Base-by-base conservation (phyloP, 2,329 filamentous ascomycete genomes). In the Aureobasidium leucospermi region DNA sequence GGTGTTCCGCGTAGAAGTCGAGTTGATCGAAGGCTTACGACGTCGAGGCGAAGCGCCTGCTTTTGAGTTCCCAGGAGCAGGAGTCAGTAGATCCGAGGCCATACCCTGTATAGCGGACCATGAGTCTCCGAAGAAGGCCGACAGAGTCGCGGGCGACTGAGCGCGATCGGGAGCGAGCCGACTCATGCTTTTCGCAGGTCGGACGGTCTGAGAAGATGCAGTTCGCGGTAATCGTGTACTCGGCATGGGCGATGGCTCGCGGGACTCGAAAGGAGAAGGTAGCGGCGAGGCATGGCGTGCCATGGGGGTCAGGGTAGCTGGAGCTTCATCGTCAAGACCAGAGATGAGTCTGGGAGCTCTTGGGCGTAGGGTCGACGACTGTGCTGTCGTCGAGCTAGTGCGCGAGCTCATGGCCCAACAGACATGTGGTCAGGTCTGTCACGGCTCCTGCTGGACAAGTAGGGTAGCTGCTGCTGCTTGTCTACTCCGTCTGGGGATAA, bases 81-180 rank as follows among this genome's bases (percentile, higher is more conserved):
- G 41, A 10, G 43, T 48, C 28, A 80, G 69, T 42, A 80, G 70
- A 59, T 76, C 78, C 29, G 76, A 76, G 8, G 78, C 78, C 49
- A 80, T 73, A 57, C 74, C 76, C 62, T 80, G 77, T 43, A 81
- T 67, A 39, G 77, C 71, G 32, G 71, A 75, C 77, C 77, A 79
- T 15, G 77, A 77, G 61, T 70, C 78, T 11, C 76, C 76, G 73
- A 75, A 79, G 43, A 80, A 63, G 11, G 72, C 74, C 11, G 76
- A 74, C 28, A 79, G 63, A n/a, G 70, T 47, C 9, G 45, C 51
- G 31, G 45, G 41, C 2, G 55, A 45, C 32, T 46, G 47, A 23
- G 23, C 34, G 19, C 36, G 39, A 34, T 32, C 15, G 7, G 51
- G 39, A 13, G 38, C 34, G 29, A 49, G 15, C 10, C 39, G 19